phyloP scores from a whole-genome alignment of 2,329 filamentous ascomycete genomes.

The Malbranchea zuffiana region DNA sequence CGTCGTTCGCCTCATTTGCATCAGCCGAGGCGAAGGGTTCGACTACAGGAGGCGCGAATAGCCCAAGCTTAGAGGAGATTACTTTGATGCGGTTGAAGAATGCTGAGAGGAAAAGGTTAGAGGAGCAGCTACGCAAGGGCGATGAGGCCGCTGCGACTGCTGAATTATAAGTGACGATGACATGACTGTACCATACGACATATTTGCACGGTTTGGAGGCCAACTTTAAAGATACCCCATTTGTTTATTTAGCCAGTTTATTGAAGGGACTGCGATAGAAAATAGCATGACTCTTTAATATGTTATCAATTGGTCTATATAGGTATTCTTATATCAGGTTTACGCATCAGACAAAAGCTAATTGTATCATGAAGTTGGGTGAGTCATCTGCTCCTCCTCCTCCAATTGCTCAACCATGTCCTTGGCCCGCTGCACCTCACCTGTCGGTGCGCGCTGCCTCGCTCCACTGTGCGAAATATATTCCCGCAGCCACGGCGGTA shows the following conservation, averaged over 20 bases:
- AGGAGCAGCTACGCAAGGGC: constrained; percentile 43
- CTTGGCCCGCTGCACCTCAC: constrained; percentile 26
- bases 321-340: too few species aligned
- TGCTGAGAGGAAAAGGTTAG: constrained; percentile 43
- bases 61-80: constrained; percentile 35
- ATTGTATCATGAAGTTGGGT: not conserved
- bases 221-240: too few species aligned
- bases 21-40: constrained; percentile 24
- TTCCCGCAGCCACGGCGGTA: constrained; percentile 61
- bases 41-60: constrained; percentile 19
- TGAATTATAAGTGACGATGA: constrained; percentile 17
- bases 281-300: too few species aligned
- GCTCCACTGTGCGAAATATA: constrained; percentile 31
- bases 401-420: constrained; percentile 26
- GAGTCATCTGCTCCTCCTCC: constrained; percentile 1
- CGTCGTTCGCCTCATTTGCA: constrained; percentile 35
- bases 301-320: too few species aligned
- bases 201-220: not conserved
- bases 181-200: constrained; percentile 4
- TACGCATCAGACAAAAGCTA: not conserved
- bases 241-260: too few species aligned
- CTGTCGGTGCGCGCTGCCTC: constrained; percentile 25
- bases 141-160: constrained; percentile 36
- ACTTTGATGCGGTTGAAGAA: constrained; percentile 49
- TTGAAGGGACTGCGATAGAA: too few species aligned